These are phyloP conservation scores for Kokia cookei DNA, from an alignment of 441 rosid genomes.

Conservation along the genomic window DNA sequence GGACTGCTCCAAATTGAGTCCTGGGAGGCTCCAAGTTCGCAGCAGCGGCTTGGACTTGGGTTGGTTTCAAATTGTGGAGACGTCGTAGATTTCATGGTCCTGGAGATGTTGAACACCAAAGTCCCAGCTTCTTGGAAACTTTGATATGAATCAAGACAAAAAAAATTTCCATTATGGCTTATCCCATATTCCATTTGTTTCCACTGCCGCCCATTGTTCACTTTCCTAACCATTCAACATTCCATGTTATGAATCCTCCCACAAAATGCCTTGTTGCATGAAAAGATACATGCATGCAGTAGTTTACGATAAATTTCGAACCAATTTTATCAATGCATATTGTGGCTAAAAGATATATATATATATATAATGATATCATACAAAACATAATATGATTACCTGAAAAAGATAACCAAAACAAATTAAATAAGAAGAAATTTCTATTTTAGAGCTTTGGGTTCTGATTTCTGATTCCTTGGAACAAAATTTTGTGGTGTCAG, in stretches of 20 bases:
- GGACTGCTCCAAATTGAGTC: slow-evolving; percentile 11
- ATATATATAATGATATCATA: not conserved
- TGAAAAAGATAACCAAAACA: no score
- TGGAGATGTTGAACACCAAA: no score
- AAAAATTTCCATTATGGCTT: no score
- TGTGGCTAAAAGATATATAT: not conserved
- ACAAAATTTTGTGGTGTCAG: slow-evolving; percentile 24
- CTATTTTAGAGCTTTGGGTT: not conserved
- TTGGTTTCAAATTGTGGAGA: slow-evolving; percentile 14
- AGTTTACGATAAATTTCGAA: not conserved
- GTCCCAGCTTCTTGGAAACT: no score
- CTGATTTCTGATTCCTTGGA: not conserved
- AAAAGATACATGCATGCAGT: not conserved
- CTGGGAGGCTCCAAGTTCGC: slow-evolving; percentile 32
- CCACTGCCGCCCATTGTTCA: not conserved
- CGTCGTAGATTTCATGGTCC: no score
- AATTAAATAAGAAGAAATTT: no score
- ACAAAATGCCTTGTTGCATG: not conserved
- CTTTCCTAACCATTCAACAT: not conserved
- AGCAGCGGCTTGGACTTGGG: slow-evolving; percentile 58
- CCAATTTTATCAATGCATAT: not conserved
- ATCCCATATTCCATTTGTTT: no score
- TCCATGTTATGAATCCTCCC: not conserved
- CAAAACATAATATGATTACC: not conserved
- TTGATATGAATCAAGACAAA: no score